Conservation (phyloP, 202 grass and related monocot species). For the Tripidium arundinaceum region DNA sequence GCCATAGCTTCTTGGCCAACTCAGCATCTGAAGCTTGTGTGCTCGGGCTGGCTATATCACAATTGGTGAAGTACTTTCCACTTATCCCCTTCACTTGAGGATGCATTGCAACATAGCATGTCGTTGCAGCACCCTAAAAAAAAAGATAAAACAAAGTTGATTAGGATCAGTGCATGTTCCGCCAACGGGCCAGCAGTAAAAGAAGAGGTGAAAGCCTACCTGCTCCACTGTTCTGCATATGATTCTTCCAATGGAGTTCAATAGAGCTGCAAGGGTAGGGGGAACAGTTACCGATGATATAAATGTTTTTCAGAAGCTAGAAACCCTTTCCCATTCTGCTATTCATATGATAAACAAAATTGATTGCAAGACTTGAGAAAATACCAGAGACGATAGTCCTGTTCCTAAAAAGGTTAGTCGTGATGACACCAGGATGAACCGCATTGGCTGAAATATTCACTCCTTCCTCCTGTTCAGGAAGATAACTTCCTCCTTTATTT, state of each 20-base stretch:
- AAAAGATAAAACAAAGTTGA: not conserved
- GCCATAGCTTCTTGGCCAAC: slow-evolving; percentile 53
- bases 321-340: too few species aligned
- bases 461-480: slow-evolving; percentile 60
- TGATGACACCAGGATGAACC: slow-evolving; percentile 65
- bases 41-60: slow-evolving; percentile 43
- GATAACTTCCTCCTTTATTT: too few species aligned
- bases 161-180: not conserved
- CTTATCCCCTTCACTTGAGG: slow-evolving; percentile 44
- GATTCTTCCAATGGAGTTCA: slow-evolving; percentile 39
- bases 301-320: not conserved
- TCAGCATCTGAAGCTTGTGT: slow-evolving; percentile 37
- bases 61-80: slow-evolving; percentile 48
- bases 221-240: slow-evolving; percentile 25
- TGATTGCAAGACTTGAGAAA: not conserved
- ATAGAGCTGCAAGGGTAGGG: not conserved
- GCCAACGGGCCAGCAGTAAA: not conserved
- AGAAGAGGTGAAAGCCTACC: not conserved
- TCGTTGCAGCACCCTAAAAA: slow-evolving; percentile 54
- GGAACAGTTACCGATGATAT: not conserved
- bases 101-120: slow-evolving; percentile 67
- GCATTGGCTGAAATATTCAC: slow-evolving; percentile 65
- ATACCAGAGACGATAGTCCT: slow-evolving; percentile 53
- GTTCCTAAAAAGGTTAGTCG: slow-evolving; percentile 61
- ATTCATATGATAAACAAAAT: too few species aligned